These are phyloP conservation scores for Sporothrix curviconia DNA, from an alignment of 2,329 filamentous ascomycete species.

Conservation along the genomic window DNA sequence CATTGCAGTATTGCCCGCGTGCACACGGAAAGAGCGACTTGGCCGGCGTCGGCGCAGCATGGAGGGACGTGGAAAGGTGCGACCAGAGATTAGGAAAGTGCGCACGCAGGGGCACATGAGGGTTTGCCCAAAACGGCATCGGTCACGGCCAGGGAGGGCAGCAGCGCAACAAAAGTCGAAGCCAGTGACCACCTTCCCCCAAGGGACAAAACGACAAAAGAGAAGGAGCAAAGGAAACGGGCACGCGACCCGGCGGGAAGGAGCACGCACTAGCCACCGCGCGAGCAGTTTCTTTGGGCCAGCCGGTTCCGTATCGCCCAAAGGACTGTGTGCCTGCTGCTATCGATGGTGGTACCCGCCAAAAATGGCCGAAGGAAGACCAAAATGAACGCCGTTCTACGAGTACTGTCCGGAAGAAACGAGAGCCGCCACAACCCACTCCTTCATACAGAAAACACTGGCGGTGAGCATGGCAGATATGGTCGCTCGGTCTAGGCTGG, in stretches of 20 bases:
- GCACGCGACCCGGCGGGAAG: background rate
- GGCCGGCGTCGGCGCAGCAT: too few species aligned
- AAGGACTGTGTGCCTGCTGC: too few species aligned
- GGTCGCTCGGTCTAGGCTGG: background rate
- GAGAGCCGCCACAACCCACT: too few species aligned
- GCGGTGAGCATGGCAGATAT: constrained; percentile 2
- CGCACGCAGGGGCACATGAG: background rate
- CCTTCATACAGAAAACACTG: too few species aligned
- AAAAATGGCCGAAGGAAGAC: background rate
- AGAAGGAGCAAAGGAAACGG: background rate
- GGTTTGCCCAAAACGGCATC: background rate
- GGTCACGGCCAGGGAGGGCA: too few species aligned
- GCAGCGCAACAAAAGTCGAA: background rate
- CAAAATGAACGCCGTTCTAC: constrained; percentile 1
- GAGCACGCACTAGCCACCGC: background rate
- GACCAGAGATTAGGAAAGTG: too few species aligned
- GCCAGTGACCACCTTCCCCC: background rate
- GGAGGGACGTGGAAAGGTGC: too few species aligned
- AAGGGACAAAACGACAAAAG: background rate
- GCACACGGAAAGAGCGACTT: too few species aligned
- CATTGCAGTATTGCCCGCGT: too few species aligned
- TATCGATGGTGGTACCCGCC: too few species aligned
- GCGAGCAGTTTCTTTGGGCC: constrained; percentile 5
- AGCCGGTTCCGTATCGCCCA: too few species aligned
- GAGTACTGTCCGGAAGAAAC: too few species aligned